Evolutionary conservation across 2,329 filamentous ascomycete genomes (phyloP).

Genomic region (Paecilomyces sp.): DNA sequence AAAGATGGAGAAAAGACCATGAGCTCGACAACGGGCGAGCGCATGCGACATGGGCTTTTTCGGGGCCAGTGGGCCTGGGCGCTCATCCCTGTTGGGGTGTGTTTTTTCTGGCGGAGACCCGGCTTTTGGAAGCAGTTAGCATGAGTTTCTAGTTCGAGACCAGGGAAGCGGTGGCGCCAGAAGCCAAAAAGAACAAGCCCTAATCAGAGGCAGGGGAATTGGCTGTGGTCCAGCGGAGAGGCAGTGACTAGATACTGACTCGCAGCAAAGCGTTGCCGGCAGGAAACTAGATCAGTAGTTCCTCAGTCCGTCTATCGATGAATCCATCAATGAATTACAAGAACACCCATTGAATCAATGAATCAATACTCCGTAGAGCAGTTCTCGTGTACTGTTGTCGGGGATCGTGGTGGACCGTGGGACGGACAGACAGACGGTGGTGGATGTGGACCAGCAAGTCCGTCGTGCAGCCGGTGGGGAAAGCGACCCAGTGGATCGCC

Average conservation of each 20-base stretch:
- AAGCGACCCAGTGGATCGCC: background rate
- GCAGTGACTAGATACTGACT: background rate
- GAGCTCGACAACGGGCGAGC: conserved; percentile 3
- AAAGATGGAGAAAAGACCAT: conserved; percentile 3
- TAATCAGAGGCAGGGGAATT: background rate
- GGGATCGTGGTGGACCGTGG: background rate
- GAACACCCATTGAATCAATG: no score
- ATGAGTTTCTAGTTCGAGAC: background rate
- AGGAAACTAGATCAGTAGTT: background rate
- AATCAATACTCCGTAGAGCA: no score
- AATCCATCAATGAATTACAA: no score
- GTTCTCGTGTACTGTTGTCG: background rate
- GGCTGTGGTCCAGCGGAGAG: background rate
- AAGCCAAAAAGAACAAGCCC: background rate
- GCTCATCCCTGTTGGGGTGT: background rate
- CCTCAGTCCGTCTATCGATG: no score
- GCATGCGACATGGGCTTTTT: conserved; percentile 1
- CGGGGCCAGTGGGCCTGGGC: conserved; percentile 2
- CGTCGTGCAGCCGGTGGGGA: background rate
- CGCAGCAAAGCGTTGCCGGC: background rate
- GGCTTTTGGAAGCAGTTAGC: background rate
- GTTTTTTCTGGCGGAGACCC: background rate
- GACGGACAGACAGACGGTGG: background rate
- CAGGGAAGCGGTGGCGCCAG: background rate
- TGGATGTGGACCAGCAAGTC: background rate